phyloP scores from a whole-genome alignment of 2,329 filamentous ascomycete species.

The Claviceps sp. region DNA sequence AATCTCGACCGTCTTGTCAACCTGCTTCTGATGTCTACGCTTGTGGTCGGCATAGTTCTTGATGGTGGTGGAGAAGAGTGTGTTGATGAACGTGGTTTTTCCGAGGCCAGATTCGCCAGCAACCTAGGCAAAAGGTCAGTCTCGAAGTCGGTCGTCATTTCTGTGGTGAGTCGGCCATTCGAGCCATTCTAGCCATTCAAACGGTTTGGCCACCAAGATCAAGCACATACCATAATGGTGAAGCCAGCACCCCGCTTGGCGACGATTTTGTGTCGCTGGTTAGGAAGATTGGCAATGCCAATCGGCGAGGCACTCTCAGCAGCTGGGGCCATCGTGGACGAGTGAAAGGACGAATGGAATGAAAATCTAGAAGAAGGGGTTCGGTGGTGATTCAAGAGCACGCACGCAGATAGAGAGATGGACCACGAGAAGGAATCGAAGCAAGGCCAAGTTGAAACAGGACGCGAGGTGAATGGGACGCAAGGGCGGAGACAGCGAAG shows the following conservation, averaged over 20 bases:
- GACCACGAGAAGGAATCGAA: constrained; percentile 3
- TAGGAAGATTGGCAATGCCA: constrained; percentile 62
- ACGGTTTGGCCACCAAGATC: neutral
- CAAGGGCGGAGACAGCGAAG: constrained; percentile 7
- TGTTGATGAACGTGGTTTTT: constrained; percentile 99
- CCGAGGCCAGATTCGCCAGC: constrained; percentile 96
- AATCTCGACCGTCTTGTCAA: constrained; percentile 99
- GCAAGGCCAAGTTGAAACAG: neutral
- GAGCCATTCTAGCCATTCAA: no score
- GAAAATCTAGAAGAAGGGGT: neutral
- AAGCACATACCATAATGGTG: constrained; percentile 77
- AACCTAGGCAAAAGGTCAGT: constrained; percentile 43
- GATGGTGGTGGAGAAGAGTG: constrained; percentile 98
- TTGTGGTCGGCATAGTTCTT: constrained; percentile 99
- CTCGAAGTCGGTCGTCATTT: neutral
- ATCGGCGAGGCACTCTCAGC: constrained; percentile 52
- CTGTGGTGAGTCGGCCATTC: neutral
- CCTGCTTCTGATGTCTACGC: constrained; percentile 96
- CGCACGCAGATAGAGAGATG: constrained; percentile 2
- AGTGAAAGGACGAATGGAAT: constrained; percentile 7
- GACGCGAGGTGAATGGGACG: constrained; percentile 3
- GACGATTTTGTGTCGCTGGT: constrained; percentile 65
- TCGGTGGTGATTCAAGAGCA: neutral
- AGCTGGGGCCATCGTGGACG: constrained; percentile 40
- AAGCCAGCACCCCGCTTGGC: constrained; percentile 86